phyloP scores from a whole-genome alignment of 257 asterid genomes.

The Nicotiana knightiana region DNA sequence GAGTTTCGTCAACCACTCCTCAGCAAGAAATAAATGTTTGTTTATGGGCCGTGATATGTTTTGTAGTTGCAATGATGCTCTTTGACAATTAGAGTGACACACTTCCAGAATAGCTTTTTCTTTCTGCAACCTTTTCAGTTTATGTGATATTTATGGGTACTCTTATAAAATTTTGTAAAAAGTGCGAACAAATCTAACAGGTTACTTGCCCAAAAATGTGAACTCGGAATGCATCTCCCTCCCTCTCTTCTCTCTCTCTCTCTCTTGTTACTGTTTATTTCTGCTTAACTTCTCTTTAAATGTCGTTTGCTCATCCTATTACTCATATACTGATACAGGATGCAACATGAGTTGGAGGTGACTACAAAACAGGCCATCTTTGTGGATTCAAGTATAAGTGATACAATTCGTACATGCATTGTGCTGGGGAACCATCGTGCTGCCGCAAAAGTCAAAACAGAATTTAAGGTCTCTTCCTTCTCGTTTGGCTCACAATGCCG shows the following conservation, averaged over 20 bases:
- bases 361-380: constrained; percentile 85
- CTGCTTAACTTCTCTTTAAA: neutral
- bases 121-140: neutral
- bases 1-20: too few species aligned
- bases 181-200: neutral
- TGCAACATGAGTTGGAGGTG: constrained; percentile 80
- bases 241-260: neutral
- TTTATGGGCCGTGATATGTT: too few species aligned
- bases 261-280: neutral
- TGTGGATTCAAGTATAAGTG: constrained; percentile 93
- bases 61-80: neutral
- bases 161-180: neutral
- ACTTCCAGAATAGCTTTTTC: neutral
- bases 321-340: constrained; percentile 32
- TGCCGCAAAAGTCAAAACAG: constrained; percentile 72
- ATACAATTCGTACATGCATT: constrained; percentile 93
- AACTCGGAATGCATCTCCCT: neutral
- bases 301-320: neutral
- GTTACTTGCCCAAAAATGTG: neutral
- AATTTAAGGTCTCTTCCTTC: constrained; percentile 62
- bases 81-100: neutral
- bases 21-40: too few species aligned
- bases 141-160: neutral
- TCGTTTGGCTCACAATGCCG: constrained; percentile 1
- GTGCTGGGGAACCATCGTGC: constrained; percentile 85